Percentiles rank a stretch among this genome's conserved stretches.
Conservation (phyloP, 202 grass and related monocot genomes). For the Elaeis oleifera region DNA sequence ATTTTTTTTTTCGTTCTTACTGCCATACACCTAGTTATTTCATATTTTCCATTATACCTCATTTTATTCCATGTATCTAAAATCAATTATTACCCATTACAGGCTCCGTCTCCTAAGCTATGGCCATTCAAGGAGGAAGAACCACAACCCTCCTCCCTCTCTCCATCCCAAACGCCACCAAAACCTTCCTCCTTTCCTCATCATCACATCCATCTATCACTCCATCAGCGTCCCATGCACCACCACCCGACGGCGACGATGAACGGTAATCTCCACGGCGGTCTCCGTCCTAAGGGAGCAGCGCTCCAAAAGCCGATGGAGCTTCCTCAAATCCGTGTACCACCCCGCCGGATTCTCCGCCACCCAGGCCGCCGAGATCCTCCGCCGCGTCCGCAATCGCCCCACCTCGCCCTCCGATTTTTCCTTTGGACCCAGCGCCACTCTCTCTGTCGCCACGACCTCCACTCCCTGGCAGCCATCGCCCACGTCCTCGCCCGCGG, state of each 20-base stretch:
- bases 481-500: conserved; percentile 22
- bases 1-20: too few relatives aligned
- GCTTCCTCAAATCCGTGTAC: conserved; percentile 27
- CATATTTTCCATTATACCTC: too few relatives aligned
- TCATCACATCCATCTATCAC: conserved; percentile 10
- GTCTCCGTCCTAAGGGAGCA: conserved; percentile 33
- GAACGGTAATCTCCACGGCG: conserved; percentile 26
- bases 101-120: too few relatives aligned
- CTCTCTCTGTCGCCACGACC: conserved; percentile 13
- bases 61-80: too few relatives aligned
- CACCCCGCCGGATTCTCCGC: conserved; percentile 17
- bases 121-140: too few relatives aligned
- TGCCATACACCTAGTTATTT: too few relatives aligned
- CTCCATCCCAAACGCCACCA: background rate
- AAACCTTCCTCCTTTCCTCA: conserved; percentile 8
- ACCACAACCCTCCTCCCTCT: too few relatives aligned
- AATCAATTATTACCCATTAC: too few relatives aligned
- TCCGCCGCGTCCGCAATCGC: conserved; percentile 29
- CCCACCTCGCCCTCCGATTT: conserved; percentile 37
- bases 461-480: conserved; percentile 19
- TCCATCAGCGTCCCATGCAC: conserved; percentile 9
- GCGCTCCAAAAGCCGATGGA: conserved; percentile 45
- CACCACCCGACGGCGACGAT: background rate
- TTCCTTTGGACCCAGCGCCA: conserved; percentile 19
- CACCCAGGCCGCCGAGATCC: conserved; percentile 25